A percentile compares a stretch with the other conserved stretches of the same genome.
Evolutionary conservation across 805 yeast genomes (phyloP).

Genomic region (Candida chauliodis): DNA sequence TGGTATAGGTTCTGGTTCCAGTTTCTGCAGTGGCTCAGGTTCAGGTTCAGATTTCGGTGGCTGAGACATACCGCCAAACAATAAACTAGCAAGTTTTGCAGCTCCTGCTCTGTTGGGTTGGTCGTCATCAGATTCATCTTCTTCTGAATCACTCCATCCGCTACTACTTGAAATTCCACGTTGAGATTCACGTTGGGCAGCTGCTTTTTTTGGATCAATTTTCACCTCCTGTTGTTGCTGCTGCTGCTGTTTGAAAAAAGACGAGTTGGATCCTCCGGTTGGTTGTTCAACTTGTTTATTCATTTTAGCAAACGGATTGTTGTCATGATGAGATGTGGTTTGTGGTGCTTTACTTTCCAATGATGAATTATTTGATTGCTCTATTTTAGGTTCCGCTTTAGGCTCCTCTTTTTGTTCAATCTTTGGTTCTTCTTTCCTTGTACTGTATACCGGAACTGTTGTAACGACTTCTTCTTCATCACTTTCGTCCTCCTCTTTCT

Average conservation of each 20-base stretch:
- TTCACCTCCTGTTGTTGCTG: slow-evolving; percentile 18
- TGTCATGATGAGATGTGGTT: slow-evolving; percentile 25
- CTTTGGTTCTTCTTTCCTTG: slow-evolving; percentile 7
- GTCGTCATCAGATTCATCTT: slow-evolving; percentile 46
- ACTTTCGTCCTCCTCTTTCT: slow-evolving; percentile 26
- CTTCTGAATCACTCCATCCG: slow-evolving; percentile 47
- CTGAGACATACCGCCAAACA: slow-evolving; percentile 50
- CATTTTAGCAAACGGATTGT: slow-evolving; percentile 50
- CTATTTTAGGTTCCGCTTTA: slow-evolving; percentile 2
- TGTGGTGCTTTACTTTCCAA: too few species aligned
- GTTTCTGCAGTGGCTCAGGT: too few species aligned
- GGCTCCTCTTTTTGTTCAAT: not conserved
- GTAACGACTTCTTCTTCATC: slow-evolving; percentile 29
- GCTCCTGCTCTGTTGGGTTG: slow-evolving; percentile 50
- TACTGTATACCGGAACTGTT: slow-evolving; percentile 15
- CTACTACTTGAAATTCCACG: slow-evolving; percentile 47
- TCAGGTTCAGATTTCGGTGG: slow-evolving; percentile 18
- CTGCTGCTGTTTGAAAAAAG: slow-evolving; percentile 53
- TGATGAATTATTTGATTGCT: not conserved
- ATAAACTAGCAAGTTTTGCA: slow-evolving; percentile 51
- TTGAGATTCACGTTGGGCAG: slow-evolving; percentile 71
- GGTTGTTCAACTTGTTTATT: slow-evolving; percentile 7
- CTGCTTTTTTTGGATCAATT: slow-evolving; percentile 57
- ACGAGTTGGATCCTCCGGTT: slow-evolving; percentile 29
- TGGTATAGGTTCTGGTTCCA: too few species aligned